Evolutionary conservation across 371 early-diverging fungal species (phyloP), one percentile per base, ranked within the genome.

Genomic region (Mucor lusitanicus): DNA sequence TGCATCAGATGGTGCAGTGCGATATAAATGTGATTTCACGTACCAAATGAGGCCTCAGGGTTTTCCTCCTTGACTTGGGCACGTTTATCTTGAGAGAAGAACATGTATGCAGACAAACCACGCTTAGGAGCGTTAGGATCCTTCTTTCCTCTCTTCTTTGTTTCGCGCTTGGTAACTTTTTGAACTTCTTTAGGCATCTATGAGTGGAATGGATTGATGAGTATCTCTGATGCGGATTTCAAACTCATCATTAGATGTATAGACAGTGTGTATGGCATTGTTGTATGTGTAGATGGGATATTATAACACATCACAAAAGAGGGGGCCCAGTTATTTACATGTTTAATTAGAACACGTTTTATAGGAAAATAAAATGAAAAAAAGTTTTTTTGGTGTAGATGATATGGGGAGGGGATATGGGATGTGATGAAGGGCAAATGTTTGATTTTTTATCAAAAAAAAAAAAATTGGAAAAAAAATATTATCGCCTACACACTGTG

Each of bases 31-130:
- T 21, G 39, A 54, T 25, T 25, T 19, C 8, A 60, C 78, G 70
- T 82, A 89, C 92, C 92, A 74, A 94, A 94, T 33, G 83, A 81
- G 35, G 87, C 89, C 0, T 85, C 85, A 59, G 94, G 93, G 87
- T 94, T 90, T 53, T 89, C 86, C 25, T 77, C 80, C 81, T 87
- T 82, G 53, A 95, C 85, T 61, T 76, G 64, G 40, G 82, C 73
- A 63, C 95, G 84, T 72, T 84, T 77, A 55, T 85, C 93, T 71
- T 86, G 84, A 39, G 88, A 86, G 84, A 91, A 93, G 81, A 87
- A 79, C 82, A 94, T 85, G 85, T 90, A 94, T 19, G 92, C 88
- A n/a, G 92, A 87, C 66, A 90, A 81, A 19, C 86, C 84, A 73
- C 89, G 85, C 84, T 95, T 95, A 82, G 94, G 94, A 56, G 86